Conservation (phyloP, 2,329 filamentous ascomycete genomes). For the Epichloe bromicola region DNA sequence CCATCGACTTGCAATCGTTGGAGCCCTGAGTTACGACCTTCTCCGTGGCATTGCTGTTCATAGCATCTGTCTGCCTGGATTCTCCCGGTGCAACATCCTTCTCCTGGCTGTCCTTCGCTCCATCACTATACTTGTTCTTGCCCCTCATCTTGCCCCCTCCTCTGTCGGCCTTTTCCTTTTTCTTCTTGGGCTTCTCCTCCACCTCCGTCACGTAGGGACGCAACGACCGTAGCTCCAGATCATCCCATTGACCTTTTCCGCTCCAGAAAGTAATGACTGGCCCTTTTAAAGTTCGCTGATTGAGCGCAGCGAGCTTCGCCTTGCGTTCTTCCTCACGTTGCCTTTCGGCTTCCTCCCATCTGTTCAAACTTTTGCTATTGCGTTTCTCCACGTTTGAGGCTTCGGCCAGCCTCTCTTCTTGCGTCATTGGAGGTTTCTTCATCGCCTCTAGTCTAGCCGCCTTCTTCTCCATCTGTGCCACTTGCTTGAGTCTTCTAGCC, state of each 20-base stretch:
- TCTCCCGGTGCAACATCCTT: neutral
- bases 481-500: conserved; percentile 54
- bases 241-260: conserved; percentile 71
- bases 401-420: conserved; percentile 72
- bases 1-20: neutral
- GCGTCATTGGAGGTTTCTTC: conserved; percentile 73
- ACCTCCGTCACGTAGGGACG: conserved; percentile 52
- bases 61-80: conserved; percentile 7
- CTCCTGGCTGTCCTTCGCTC: conserved; percentile 7
- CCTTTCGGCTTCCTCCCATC: conserved; percentile 90
- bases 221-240: conserved; percentile 59
- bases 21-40: neutral
- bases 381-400: conserved; percentile 71
- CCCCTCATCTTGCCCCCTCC: conserved; percentile 13
- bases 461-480: conserved; percentile 53
- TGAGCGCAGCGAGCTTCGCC: conserved; percentile 73
- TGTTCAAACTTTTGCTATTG: conserved; percentile 80
- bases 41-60: conserved; percentile 3
- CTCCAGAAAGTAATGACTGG: conserved; percentile 90
- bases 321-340: conserved; percentile 72
- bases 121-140: conserved; percentile 15
- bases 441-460: conserved; percentile 58
- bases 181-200: conserved; percentile 49
- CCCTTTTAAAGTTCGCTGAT: conserved; percentile 74
- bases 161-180: conserved; percentile 33